Percentiles rank a stretch among this genome's conserved stretches.
Conservation (phyloP, 2,329 filamentous ascomycete species). For the Cadophora sp. region DNA sequence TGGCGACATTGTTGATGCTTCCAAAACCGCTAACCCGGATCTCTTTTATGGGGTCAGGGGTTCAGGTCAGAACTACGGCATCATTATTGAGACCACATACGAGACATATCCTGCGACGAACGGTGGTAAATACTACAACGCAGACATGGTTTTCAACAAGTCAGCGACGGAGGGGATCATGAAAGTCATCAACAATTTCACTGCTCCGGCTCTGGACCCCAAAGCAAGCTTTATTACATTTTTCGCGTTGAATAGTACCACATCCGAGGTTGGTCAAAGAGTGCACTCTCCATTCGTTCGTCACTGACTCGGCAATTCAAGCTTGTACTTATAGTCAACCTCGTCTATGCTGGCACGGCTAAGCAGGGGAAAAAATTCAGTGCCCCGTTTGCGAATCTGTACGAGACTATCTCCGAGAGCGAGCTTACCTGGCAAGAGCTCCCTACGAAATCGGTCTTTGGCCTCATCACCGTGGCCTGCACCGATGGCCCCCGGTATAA, state of each 20-base stretch:
- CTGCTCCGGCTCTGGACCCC: neutral
- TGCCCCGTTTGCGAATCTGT: neutral
- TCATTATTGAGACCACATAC: slow-evolving; percentile 1
- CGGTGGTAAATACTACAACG: neutral
- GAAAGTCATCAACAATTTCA: neutral
- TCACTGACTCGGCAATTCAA: slow-evolving; percentile 1
- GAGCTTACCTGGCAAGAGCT: slow-evolving; percentile 1
- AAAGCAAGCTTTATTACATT: neutral
- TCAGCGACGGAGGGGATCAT: neutral
- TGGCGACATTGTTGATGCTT: slow-evolving; percentile 1
- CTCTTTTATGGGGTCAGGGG: slow-evolving; percentile 1
- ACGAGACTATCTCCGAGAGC: neutral
- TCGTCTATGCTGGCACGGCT: neutral
- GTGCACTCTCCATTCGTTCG: neutral
- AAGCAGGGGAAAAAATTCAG: neutral
- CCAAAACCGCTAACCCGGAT: neutral
- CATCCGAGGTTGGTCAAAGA: neutral
- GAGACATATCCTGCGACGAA: slow-evolving; percentile 1
- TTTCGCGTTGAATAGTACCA: slow-evolving; percentile 2
- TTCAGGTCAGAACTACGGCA: neutral
- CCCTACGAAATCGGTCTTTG: neutral
- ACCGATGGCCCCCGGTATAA: neutral
- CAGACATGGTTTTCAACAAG: slow-evolving; percentile 2
- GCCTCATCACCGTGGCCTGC: neutral
- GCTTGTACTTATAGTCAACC: neutral